A percentile compares a stretch with the other conserved stretches of the same genome.
Conservation (phyloP, 75 land plant genomes). For the Chamaecyparis obtusa region DNA sequence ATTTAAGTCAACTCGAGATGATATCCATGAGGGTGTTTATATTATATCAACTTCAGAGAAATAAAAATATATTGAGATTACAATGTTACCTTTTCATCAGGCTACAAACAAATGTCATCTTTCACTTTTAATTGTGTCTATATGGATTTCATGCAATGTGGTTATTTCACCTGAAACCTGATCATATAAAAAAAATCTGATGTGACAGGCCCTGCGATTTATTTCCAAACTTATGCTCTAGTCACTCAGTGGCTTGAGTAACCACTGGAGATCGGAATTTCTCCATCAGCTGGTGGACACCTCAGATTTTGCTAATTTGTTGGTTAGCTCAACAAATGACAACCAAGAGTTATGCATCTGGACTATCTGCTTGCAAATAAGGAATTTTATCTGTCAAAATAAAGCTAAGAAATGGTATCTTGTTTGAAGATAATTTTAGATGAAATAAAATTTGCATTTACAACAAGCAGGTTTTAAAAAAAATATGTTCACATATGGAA, state of each 20-base stretch:
- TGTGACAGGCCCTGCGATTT: neutral
- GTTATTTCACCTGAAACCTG: neutral
- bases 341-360: conserved; percentile 29
- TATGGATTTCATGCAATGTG: neutral
- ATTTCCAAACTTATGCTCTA: neutral
- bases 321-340: conserved; percentile 33
- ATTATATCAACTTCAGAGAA: neutral
- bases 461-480: neutral
- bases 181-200: neutral
- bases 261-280: neutral
- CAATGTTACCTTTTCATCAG: neutral
- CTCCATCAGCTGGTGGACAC: conserved; percentile 21
- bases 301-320: conserved; percentile 17
- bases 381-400: neutral
- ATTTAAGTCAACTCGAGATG: too few relatives aligned
- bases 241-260: neutral
- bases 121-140: neutral
- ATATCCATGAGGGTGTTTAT: too few relatives aligned
- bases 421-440: neutral
- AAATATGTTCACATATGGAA: neutral
- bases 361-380: conserved; percentile 15
- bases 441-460: neutral
- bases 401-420: neutral
- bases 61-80: neutral
- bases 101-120: neutral